A percentile compares a stretch with the other conserved stretches of the same genome.
Evolutionary conservation across 2,329 filamentous ascomycete genomes (phyloP).

Genomic region (Lasiodiplodia citricola): DNA sequence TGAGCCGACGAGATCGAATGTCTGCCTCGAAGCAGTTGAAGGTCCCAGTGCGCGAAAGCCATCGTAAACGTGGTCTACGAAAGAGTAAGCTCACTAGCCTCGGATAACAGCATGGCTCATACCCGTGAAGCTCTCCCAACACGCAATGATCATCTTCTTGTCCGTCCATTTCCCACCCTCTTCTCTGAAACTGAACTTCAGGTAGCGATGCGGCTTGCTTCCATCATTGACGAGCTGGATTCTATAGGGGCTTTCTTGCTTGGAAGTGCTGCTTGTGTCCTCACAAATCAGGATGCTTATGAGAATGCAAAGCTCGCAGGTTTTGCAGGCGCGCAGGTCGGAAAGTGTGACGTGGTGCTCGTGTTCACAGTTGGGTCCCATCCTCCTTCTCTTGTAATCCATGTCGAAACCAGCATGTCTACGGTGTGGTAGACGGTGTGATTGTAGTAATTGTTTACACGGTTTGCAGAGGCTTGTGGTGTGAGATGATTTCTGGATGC

Average conservation of each 20-base stretch:
- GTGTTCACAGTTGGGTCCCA: not conserved
- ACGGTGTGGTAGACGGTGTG: not conserved
- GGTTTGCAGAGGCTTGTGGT: not conserved
- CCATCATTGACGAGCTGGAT: not conserved
- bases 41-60: not conserved
- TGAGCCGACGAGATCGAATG: not conserved
- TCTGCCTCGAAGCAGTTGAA: not conserved
- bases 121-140: constrained; percentile 5
- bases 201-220: not conserved
- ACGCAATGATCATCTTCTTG: constrained; percentile 8
- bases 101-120: not conserved
- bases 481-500: not conserved
- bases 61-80: not conserved
- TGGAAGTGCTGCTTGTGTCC: not conserved
- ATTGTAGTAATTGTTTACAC: not conserved
- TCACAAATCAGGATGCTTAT: not conserved
- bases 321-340: not conserved
- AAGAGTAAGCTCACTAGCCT: not conserved
- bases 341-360: constrained; percentile 1
- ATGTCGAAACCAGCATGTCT: not conserved
- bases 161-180: not conserved
- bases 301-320: not conserved
- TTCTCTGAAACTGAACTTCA: constrained; percentile 1
- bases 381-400: constrained; percentile 5
- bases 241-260: not conserved